Conservation (phyloP, 2,329 filamentous ascomycete genomes). For the Talaromyces sp. region DNA sequence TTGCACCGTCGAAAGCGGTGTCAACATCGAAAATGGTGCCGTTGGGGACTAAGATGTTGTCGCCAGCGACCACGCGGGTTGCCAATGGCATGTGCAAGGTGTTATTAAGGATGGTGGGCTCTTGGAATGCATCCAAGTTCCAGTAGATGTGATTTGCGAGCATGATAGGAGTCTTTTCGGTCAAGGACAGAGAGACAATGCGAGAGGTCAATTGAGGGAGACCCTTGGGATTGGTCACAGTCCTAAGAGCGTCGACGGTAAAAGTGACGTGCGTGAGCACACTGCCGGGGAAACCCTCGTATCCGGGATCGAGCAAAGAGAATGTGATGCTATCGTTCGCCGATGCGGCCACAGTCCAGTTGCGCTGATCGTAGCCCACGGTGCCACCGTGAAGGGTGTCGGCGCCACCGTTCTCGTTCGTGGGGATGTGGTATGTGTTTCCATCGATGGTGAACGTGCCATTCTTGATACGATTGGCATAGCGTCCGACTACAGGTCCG, state of each 20-base stretch:
- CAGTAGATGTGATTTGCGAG: conserved; percentile 51
- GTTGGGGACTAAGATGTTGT: conserved; percentile 68
- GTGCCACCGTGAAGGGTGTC: conserved; percentile 53
- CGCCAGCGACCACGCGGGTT: conserved; percentile 44
- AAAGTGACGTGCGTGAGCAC: conserved; percentile 47
- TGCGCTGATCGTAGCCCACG: conserved; percentile 48
- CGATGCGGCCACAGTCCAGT: conserved; percentile 48
- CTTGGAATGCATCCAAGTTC: conserved; percentile 50
- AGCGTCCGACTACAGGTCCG: conserved; percentile 49
- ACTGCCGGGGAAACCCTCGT: conserved; percentile 47
- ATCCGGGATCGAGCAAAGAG: conserved; percentile 42
- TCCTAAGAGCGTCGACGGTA: conserved; percentile 39
- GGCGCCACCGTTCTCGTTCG: conserved; percentile 50
- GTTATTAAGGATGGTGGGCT: conserved; percentile 41
- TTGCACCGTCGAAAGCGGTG: conserved; percentile 56
- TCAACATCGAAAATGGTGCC: conserved; percentile 73
- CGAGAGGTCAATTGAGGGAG: conserved; percentile 44
- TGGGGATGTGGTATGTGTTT: conserved; percentile 46
- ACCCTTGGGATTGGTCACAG: conserved; percentile 38
- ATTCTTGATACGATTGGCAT: conserved; percentile 57
- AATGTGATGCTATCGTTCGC: conserved; percentile 45
- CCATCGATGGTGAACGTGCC: conserved; percentile 53
- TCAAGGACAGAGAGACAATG: conserved; percentile 45
- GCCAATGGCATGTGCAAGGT: conserved; percentile 48
- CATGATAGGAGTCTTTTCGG: conserved; percentile 50